Evolutionary conservation across 73 alveolate species (phyloP).

Genomic region (Paramecium sonneborni): DNA sequence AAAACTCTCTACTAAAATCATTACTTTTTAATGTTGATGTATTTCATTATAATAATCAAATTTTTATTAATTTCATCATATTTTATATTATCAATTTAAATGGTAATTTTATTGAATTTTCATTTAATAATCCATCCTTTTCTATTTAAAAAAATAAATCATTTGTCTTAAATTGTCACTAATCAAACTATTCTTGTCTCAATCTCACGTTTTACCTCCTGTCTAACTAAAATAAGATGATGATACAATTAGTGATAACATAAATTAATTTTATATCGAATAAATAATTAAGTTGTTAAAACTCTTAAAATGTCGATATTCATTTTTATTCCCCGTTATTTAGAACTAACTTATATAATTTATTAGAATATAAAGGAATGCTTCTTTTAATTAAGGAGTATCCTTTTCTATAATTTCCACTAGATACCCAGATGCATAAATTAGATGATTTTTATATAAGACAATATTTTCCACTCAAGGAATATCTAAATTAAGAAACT

Average conservation of each 20-base stretch:
- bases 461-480: neutral
- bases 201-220: slow-evolving; percentile 5
- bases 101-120: neutral
- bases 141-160: neutral
- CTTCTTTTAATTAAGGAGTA: neutral
- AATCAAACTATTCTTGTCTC: neutral
- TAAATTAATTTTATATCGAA: too few species aligned
- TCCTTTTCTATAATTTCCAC: neutral
- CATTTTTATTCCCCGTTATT: neutral
- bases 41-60: too few species aligned
- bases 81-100: neutral
- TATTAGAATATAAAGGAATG: neutral
- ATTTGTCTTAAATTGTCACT: neutral
- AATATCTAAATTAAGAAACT: neutral
- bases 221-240: neutral
- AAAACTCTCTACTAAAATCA: too few species aligned
- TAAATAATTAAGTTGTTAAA: too few species aligned
- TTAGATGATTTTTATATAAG: neutral
- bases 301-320: neutral
- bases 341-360: too few species aligned
- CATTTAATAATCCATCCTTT: neutral
- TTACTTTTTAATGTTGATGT: too few species aligned
- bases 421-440: neutral
- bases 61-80: neutral
- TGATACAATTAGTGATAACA: neutral